Conservation (phyloP, 305 asterid genomes). For the Fraxinus ornus region DNA sequence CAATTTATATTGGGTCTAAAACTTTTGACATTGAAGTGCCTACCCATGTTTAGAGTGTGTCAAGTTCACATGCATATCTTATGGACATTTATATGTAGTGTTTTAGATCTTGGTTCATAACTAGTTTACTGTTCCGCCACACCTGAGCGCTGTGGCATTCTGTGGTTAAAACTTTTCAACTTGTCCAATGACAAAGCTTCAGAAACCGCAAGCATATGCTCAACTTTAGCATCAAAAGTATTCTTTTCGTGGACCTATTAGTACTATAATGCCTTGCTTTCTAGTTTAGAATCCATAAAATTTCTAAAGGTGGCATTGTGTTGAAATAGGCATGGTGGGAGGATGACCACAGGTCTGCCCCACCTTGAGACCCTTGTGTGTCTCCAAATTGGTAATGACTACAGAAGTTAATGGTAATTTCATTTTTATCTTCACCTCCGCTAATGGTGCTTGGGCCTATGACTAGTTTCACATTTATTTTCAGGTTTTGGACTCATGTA, state of each 20-base stretch:
- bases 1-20: background rate
- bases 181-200: background rate
- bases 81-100: background rate
- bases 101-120: background rate
- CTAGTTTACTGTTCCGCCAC: background rate
- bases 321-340: background rate
- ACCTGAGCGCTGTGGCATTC: background rate
- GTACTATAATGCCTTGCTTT: background rate
- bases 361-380: background rate
- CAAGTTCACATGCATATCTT: background rate
- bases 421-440: background rate
- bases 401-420: background rate
- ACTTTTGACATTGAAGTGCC: background rate
- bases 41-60: background rate
- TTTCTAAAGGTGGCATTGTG: background rate
- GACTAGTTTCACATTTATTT: constrained; percentile 23
- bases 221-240: background rate
- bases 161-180: background rate
- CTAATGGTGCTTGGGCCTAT: background rate
- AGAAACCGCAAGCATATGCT: background rate
- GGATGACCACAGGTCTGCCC: background rate
- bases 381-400: background rate
- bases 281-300: background rate
- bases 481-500: constrained; percentile 90
- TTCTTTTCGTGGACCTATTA: background rate